Evolutionary conservation across 371 early-diverging fungal species (phyloP).

Genomic region (Encephalitozoon romaleae): DNA sequence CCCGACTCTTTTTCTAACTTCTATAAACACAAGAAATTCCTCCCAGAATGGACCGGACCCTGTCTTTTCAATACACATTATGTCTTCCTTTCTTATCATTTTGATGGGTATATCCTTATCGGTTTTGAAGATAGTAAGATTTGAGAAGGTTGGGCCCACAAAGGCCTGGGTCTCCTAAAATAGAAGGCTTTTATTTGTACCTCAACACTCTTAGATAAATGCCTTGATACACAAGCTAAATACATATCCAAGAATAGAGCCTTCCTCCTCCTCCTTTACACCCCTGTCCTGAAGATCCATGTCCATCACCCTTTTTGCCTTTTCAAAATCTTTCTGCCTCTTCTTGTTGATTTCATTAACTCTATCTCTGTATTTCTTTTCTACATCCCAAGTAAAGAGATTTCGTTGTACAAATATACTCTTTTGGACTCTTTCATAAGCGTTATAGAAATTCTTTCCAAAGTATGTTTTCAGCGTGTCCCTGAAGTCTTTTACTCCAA

Average conservation of each 20-base stretch:
- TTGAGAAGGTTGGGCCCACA: not conserved
- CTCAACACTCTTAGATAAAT: not conserved
- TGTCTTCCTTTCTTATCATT: constrained; percentile 27
- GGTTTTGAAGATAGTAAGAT: not conserved
- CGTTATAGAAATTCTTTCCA: constrained; percentile 16
- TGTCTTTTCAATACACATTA: constrained; percentile 30
- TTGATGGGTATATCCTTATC: not conserved
- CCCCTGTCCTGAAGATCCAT: not conserved
- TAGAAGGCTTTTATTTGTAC: not conserved
- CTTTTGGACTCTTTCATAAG: constrained; percentile 18
- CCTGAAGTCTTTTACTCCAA: not conserved
- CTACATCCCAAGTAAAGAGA: not conserved
- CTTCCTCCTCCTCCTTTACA: not conserved
- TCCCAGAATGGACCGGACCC: constrained; percentile 27
- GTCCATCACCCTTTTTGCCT: not conserved
- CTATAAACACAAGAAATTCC: constrained; percentile 22
- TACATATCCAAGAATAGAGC: not conserved
- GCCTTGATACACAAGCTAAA: not conserved
- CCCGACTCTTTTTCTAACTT: not conserved
- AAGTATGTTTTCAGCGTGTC: constrained; percentile 3
- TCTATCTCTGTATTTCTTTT: constrained; percentile 4
- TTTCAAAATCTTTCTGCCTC: constrained; percentile 8
- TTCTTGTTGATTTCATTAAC: constrained; percentile 7
- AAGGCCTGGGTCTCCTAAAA: not conserved
- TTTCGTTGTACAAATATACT: constrained; percentile 20